Conservation (phyloP, 2,329 filamentous ascomycete species). For the Epicoccum nigrum region DNA sequence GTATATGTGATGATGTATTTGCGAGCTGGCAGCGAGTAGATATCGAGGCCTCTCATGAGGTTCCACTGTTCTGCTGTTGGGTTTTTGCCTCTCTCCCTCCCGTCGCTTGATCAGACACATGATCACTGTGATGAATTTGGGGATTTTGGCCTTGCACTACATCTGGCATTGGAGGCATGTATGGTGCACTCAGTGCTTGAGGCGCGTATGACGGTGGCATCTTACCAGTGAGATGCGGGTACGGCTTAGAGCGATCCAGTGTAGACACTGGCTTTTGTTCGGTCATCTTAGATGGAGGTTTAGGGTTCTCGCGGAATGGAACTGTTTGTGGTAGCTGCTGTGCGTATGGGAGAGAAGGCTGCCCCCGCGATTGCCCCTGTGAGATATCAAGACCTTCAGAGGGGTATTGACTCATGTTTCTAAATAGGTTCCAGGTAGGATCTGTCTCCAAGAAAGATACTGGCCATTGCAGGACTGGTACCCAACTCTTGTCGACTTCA, state of each 20-base stretch:
- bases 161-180: conserved; percentile 7
- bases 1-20: too few species aligned
- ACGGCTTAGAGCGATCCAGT: background rate
- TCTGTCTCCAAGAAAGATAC: conserved; percentile 23
- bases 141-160: background rate
- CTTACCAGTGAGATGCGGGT: conserved; percentile 3
- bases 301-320: conserved; percentile 7
- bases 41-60: background rate
- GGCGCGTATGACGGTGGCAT: conserved; percentile 7
- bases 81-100: background rate
- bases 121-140: background rate
- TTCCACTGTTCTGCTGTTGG: background rate
- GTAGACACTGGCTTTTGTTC: conserved; percentile 1
- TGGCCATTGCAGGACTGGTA: conserved; percentile 35
- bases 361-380: background rate
- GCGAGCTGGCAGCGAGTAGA: too few species aligned
- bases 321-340: conserved; percentile 7
- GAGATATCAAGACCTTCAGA: too few species aligned
- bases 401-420: background rate
- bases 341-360: conserved; percentile 1
- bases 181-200: conserved; percentile 1
- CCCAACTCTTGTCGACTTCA: conserved; percentile 33
- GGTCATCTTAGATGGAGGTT: background rate
- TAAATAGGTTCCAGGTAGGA: conserved; percentile 14
- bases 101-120: background rate